Conservation (phyloP, 139 green algal genomes). For the Closterium sp. region DNA sequence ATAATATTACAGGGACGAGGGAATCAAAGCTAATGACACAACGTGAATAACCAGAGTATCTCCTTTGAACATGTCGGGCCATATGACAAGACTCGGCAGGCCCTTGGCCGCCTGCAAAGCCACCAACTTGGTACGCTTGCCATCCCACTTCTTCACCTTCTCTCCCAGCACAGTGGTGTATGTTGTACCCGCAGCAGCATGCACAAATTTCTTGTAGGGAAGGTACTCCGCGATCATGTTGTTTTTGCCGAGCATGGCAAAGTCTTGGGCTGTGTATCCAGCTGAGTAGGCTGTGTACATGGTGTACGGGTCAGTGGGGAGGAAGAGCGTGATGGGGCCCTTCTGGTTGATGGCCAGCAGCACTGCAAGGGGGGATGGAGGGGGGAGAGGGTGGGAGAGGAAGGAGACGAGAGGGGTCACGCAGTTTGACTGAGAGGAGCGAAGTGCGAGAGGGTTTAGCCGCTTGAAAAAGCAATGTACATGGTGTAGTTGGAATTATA, state of each 20-base stretch:
- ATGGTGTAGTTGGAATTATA: too few species aligned
- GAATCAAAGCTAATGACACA: neutral
- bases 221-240: neutral
- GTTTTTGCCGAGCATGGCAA: neutral
- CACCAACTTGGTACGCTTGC: neutral
- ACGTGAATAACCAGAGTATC: neutral
- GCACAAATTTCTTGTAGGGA: neutral
- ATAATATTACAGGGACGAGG: neutral
- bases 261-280: neutral
- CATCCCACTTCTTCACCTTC: neutral
- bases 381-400: neutral
- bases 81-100: neutral
- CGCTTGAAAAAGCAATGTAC: too few species aligned
- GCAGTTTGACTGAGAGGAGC: too few species aligned
- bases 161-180: neutral
- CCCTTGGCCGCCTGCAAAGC: neutral
- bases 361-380: neutral
- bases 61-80: neutral
- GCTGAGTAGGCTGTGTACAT: neutral
- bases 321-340: neutral
- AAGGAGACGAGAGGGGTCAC: too few species aligned
- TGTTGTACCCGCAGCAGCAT: neutral
- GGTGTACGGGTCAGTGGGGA: neutral
- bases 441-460: too few species aligned
- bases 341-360: neutral